A percentile compares a stretch with the other conserved stretches of the same genome.
These are phyloP conservation scores for Fusarium nematophilum DNA, from an alignment of 2,329 filamentous ascomycete genomes.

Conservation along the genomic window DNA sequence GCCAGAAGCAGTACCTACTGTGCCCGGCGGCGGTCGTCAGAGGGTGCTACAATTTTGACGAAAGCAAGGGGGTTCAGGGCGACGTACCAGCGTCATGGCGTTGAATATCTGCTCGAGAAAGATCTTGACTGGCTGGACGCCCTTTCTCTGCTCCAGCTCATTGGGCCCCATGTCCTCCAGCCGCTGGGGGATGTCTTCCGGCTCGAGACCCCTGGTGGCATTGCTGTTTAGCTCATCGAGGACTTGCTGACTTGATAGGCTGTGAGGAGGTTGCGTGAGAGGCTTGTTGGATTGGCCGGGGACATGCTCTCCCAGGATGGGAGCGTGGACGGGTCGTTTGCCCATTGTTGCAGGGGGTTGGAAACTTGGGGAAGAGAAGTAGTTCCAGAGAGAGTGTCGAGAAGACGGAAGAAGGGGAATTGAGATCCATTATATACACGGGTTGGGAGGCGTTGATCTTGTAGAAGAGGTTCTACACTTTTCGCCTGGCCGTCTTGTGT, in stretches of 20 bases:
- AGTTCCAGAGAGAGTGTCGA: no score
- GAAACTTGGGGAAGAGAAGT: no score
- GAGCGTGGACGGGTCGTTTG: constrained; percentile 34
- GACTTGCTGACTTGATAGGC: constrained; percentile 60
- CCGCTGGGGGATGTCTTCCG: constrained; percentile 60
- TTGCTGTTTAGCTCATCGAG: constrained; percentile 64
- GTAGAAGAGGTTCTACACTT: no score
- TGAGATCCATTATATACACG: no score
- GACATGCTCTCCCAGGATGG: constrained; percentile 36
- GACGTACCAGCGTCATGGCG: constrained; percentile 65
- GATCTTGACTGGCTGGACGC: constrained; percentile 67
- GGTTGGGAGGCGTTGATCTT: no score
- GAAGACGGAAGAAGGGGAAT: no score
- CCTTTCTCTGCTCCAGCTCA: constrained; percentile 57
- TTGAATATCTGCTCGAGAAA: constrained; percentile 69
- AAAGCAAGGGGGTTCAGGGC: background rate
- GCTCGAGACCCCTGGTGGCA: constrained; percentile 63
- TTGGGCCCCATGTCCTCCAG: constrained; percentile 67
- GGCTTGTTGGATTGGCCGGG: constrained; percentile 46
- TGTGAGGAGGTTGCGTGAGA: constrained; percentile 67
- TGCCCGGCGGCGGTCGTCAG: constrained; percentile 10
- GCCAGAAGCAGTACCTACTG: constrained; percentile 65
- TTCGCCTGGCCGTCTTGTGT: no score
- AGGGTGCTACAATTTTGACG: background rate
- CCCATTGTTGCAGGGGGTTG: no score